phyloP scores from a whole-genome alignment of 2,329 filamentous ascomycete genomes.

The Bipolaris gigantea region DNA sequence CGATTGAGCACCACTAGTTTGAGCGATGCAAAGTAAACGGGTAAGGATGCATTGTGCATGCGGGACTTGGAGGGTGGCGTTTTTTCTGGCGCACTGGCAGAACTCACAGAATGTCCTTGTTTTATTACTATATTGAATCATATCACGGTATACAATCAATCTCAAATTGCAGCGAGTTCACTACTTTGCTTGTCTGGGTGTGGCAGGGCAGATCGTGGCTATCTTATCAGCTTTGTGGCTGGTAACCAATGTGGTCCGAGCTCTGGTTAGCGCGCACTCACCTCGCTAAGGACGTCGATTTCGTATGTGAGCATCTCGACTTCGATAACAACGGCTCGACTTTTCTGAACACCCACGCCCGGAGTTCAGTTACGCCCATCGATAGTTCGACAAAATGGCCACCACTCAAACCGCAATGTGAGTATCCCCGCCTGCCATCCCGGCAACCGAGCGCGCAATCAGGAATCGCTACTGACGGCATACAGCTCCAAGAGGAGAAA shows the following conservation, averaged over 20 bases:
- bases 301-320: conserved; percentile 21
- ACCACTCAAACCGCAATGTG: conserved; percentile 48
- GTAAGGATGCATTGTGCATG: conserved; percentile 3
- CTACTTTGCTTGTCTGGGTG: not conserved
- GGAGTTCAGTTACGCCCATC: conserved; percentile 42
- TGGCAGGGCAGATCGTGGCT: not conserved
- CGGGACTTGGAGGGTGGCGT: conserved; percentile 6
- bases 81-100: not conserved
- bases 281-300: conserved; percentile 18
- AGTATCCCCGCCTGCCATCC: conserved; percentile 22
- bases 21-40: not conserved
- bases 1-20: conserved; percentile 69
- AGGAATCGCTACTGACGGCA: conserved; percentile 29
- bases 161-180: not conserved
- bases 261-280: conserved; percentile 4
- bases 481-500: conserved; percentile 84
- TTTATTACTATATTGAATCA: not conserved
- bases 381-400: conserved; percentile 46
- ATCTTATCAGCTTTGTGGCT: conserved; percentile 10
- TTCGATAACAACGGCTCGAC: conserved; percentile 37
- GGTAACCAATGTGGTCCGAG: conserved; percentile 12
- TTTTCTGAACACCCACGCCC: conserved; percentile 38
- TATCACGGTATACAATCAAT: not conserved
- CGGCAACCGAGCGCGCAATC: conserved; percentile 6
- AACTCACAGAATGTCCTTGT: not conserved